Base-by-base conservation (phyloP, 441 rosid genomes). In the Jatropha multifida region DNA sequence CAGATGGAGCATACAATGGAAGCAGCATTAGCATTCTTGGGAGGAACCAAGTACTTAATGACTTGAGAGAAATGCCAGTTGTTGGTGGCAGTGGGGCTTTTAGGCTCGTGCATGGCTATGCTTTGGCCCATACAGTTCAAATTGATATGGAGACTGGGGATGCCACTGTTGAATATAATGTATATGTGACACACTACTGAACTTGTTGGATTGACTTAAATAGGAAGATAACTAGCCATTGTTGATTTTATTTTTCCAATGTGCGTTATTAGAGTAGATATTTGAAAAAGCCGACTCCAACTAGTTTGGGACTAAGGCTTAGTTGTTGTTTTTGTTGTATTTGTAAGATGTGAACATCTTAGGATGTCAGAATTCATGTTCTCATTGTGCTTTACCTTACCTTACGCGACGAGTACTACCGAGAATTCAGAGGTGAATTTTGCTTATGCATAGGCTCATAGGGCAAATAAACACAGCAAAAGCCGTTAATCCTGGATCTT, bases 81-180 rank as follows among this genome's bases (percentile, higher is more conserved):
- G 80, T 90, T 23, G 93, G 94, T 32, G 92, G 94, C 7, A 87
- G 83, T 69, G 90, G 96, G 42, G 71, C 79, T n/a, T 93, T 91
- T 80, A 88, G 92, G 78, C 88, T 88, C 61, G 91, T 91, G 41
- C 85, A 87, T 18, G 97, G 94, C 54, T 88, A 86, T 69, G 93
- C 89, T 0, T 83, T 84, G 86, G 96, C 92, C 1, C 78, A 77
- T 76, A 91, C 90, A 3, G 82, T 75, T 79, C 38, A 55, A 63
- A 0, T 82, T 0, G 81, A 86, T 44, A 4, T 7, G 12, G 74
- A 72, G 59, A 54, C 79, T 1, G 86, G 88, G 66, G 87, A 89
- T 78, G 88, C 93, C 62, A 73, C 80, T 32, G 91, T 90, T 23
- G 93, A 92, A 78, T 92, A 92, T 68, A 74, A 79, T 63, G 89